phyloP scores from a whole-genome alignment of 2,329 filamentous ascomycete species.

The Botrytis byssoidea region DNA sequence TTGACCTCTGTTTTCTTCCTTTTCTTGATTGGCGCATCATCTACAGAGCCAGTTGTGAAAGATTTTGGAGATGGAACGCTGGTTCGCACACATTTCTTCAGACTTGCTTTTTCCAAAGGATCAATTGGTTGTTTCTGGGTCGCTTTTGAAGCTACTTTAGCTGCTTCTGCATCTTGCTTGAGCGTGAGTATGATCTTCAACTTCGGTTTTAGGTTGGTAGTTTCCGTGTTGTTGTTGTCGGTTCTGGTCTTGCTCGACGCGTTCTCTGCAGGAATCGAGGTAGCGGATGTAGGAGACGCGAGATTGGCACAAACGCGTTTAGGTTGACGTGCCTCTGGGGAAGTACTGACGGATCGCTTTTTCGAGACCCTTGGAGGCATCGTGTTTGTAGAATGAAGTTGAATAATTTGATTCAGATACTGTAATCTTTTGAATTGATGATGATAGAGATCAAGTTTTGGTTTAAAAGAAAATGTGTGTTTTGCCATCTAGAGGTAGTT shows the following conservation, averaged over 20 bases:
- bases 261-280: not conserved
- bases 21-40: not conserved
- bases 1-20: not conserved
- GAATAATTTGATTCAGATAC: not conserved
- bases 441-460: not conserved
- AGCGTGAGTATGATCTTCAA: not conserved
- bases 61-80: not conserved
- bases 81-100: not conserved
- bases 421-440: not conserved
- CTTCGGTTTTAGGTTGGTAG: not conserved
- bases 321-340: not conserved
- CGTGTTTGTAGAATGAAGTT: not conserved
- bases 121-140: not conserved
- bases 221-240: not conserved
- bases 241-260: not conserved
- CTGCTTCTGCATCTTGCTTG: not conserved
- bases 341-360: constrained; percentile 2
- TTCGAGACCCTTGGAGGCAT: not conserved
- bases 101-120: not conserved
- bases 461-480: not conserved
- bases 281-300: too few species aligned
- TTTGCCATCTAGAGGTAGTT: not conserved
- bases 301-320: not conserved
- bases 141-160: not conserved
- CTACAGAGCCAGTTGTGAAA: not conserved